Base-by-base conservation (phyloP, 805 yeast species). In the Suhomyces sp. region DNA sequence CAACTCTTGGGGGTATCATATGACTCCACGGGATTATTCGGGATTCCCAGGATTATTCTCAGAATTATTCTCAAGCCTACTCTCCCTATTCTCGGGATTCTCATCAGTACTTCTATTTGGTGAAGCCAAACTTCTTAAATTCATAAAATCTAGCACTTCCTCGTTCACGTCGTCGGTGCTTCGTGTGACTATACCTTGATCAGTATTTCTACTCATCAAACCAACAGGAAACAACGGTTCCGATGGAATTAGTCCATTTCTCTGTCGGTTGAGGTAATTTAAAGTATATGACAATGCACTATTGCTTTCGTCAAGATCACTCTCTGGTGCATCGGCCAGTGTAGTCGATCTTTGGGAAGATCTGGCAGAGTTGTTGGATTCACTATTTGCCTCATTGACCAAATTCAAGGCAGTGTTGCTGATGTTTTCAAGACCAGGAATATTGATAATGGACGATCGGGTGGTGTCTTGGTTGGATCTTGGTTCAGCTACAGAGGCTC, bases 151-250 rank as follows among this genome's bases (percentile, higher is more conserved):
- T 21, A 68, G 47, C 3, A 65, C 56, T 25, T 56, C 57, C 7
- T 52, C 53, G 39, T 33, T 40, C 19, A 15, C 15, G 33, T 31
- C 48, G 6, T 48, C 54, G 13, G 60, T 50, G 35, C 46, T 46
- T 9, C 52, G 57, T 10, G 82, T 77, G n/a, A 64, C 72, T 1
- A 77, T 78, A 1, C 83, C 84, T 44, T 55, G 59, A 0, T 70
- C 60, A 0, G 79, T 77, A 53, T 84, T 63, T 52, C 80, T 69
- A 56, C 83, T 79, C 12, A 76, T 62, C 8, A 80, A 78, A 1
- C 83, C 84, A 2, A 75, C 57, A 1, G 83, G 77, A 57, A 80
- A 79, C 41, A 73, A 53, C 5, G 53, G 60, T 22, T 53, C 60
- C 20, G 45, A 43, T 2, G 45, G 40, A 9, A 51, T 31, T 9